These are phyloP conservation scores for Didymella exigua DNA, from an alignment of 2,329 filamentous ascomycete genomes.

Conservation along the genomic window DNA sequence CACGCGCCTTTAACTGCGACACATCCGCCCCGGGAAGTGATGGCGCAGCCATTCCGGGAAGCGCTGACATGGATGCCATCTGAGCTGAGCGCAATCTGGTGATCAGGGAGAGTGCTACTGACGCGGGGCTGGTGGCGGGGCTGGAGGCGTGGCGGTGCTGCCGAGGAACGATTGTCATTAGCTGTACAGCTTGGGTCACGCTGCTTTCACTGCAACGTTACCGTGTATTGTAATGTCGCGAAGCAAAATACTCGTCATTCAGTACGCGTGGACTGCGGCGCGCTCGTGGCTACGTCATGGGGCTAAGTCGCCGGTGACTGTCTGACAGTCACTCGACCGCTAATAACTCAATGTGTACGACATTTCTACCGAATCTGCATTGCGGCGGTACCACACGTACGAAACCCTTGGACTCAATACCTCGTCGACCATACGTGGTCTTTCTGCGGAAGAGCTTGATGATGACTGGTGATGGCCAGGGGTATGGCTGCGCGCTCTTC, in stretches of 20 bases:
- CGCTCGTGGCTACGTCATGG: slow-evolving; percentile 4
- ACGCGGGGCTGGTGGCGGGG: slow-evolving; percentile 5
- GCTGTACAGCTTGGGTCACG: background rate
- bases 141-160: slow-evolving; percentile 6
- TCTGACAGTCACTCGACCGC: background rate
- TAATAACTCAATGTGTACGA: background rate
- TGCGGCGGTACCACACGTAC: slow-evolving; percentile 1
- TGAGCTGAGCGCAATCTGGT: slow-evolving; percentile 22
- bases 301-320: slow-evolving; percentile 1
- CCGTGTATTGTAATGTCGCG: background rate
- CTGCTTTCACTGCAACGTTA: background rate
- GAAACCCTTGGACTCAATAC: background rate
- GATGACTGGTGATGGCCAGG: background rate
- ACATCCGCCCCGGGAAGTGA: slow-evolving; percentile 18
- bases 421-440: background rate
- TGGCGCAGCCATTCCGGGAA: slow-evolving; percentile 9
- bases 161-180: slow-evolving; percentile 2
- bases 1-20: slow-evolving; percentile 28
- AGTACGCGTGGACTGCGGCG: background rate
- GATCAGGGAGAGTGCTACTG: slow-evolving; percentile 5
- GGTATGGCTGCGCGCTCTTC: background rate
- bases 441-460: background rate
- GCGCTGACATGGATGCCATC: slow-evolving; percentile 17
- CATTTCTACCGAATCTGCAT: background rate
- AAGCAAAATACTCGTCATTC: background rate